Evolutionary conservation across 495 filamentous ascomycete genomes (phyloP).

Genomic region (Podospora tetraspora): DNA sequence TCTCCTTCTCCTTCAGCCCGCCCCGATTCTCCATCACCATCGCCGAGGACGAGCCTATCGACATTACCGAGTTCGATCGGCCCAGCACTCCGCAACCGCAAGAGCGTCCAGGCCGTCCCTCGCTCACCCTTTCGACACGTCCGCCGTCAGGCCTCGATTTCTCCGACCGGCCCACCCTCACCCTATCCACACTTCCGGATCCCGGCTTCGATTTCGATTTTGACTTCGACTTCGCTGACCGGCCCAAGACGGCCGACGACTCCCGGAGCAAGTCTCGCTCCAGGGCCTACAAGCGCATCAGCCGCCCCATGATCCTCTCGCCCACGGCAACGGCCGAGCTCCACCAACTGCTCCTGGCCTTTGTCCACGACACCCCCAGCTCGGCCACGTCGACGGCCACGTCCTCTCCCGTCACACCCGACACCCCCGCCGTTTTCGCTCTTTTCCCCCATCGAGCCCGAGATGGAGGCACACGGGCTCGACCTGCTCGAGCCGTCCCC

Average conservation of each 20-base stretch:
- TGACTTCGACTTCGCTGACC: constrained; percentile 9
- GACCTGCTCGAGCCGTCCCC: constrained; percentile 37
- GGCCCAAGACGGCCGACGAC: constrained; percentile 17
- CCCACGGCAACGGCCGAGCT: constrained; percentile 32
- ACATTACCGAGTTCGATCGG: background rate
- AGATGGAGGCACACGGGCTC: constrained; percentile 22
- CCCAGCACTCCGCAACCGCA: background rate
- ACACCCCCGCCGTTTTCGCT: constrained; percentile 19
- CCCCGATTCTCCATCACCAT: background rate
- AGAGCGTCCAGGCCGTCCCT: constrained; percentile 10
- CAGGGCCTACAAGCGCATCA: constrained; percentile 35
- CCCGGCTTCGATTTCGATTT: background rate
- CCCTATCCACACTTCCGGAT: constrained; percentile 14
- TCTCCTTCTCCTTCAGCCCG: background rate
- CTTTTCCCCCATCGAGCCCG: constrained; percentile 18
- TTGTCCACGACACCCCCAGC: constrained; percentile 21
- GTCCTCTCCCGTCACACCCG: constrained; percentile 27
- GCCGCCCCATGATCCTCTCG: constrained; percentile 30
- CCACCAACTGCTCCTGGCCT: constrained; percentile 29
- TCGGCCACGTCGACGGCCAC: constrained; percentile 24
- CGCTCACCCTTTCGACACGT: constrained; percentile 17
- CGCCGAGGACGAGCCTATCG: background rate
- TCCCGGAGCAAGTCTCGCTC: constrained; percentile 9
- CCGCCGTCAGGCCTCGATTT: background rate
- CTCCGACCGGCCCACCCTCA: constrained; percentile 10